phyloP scores from a whole-genome alignment of 805 yeast species.

The Cyberlindnera euphorbiiphila region DNA sequence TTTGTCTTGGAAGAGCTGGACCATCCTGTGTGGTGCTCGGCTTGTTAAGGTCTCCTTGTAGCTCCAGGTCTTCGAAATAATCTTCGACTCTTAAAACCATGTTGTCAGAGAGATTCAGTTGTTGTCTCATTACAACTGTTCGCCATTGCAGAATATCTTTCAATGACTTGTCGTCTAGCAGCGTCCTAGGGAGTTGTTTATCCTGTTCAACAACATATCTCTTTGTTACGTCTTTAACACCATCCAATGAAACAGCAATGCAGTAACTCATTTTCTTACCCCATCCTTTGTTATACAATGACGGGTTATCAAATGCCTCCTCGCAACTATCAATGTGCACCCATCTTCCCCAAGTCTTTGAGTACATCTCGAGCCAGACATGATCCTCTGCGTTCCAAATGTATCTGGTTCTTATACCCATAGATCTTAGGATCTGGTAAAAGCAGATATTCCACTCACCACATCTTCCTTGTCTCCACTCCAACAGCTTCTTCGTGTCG shows the following conservation, averaged over 20 bases:
- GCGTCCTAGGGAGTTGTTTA: slow-evolving; percentile 44
- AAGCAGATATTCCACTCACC: slow-evolving; percentile 96
- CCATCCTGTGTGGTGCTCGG: slow-evolving; percentile 9
- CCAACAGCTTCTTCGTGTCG: slow-evolving; percentile 56
- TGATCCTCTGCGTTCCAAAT: slow-evolving; percentile 92
- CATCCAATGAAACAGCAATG: slow-evolving; percentile 60
- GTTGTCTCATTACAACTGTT: slow-evolving; percentile 34
- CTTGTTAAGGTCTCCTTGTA: slow-evolving; percentile 12
- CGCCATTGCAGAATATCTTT: slow-evolving; percentile 32
- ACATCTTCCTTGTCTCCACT: slow-evolving; percentile 73
- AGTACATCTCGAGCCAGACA: slow-evolving; percentile 92
- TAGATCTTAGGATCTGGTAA: slow-evolving; percentile 60
- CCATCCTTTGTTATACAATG: slow-evolving; percentile 79
- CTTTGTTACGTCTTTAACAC: slow-evolving; percentile 63
- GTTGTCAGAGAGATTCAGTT: slow-evolving; percentile 33
- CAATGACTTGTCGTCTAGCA: slow-evolving; percentile 39
- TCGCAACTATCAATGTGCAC: slow-evolving; percentile 89
- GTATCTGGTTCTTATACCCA: slow-evolving; percentile 64
- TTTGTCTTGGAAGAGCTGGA: slow-evolving; percentile 47
- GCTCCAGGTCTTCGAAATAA: slow-evolving; percentile 33
- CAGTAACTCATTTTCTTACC: slow-evolving; percentile 90
- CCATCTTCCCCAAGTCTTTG: slow-evolving; percentile 62
- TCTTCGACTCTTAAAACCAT: slow-evolving; percentile 36
- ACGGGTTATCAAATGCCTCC: slow-evolving; percentile 77
- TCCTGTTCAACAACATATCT: slow-evolving; percentile 53